A percentile compares a stretch with the other conserved stretches of the same genome.
phyloP scores from a whole-genome alignment of 148 eudicot species.

The Cornus kousa region DNA sequence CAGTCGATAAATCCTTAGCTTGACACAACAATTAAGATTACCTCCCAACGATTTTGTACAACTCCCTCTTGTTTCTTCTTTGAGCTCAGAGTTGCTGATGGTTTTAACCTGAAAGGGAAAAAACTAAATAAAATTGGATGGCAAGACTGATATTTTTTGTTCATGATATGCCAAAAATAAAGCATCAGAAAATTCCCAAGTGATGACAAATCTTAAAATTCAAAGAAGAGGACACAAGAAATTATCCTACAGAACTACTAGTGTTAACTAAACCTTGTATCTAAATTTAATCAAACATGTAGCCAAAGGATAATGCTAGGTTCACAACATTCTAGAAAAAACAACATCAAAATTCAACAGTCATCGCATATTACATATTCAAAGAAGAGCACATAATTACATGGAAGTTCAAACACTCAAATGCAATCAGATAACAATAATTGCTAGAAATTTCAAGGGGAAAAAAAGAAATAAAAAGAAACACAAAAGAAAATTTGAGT shows the following conservation, averaged over 20 bases:
- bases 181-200: background rate
- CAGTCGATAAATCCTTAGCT: background rate
- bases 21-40: constrained; percentile 20
- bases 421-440: background rate
- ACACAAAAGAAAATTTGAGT: no score
- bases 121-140: constrained; percentile 6
- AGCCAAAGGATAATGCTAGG: no score
- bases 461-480: no score
- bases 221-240: background rate
- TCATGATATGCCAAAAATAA: background rate
- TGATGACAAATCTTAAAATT: background rate
- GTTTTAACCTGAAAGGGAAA: constrained; percentile 60
- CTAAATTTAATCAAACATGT: background rate
- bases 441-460: no score
- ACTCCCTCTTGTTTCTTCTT: constrained; percentile 71
- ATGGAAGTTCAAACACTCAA: background rate
- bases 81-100: constrained; percentile 45
- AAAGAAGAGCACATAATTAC: no score
- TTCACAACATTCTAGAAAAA: background rate
- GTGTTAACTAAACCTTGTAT: background rate
- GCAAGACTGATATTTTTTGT: background rate
- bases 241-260: background rate
- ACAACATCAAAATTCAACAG: background rate
- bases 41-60: constrained; percentile 71
- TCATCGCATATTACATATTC: background rate